Evolutionary conservation across 1,284 basidiomycete species (phyloP).

Genomic region (Malassezia nana): DNA sequence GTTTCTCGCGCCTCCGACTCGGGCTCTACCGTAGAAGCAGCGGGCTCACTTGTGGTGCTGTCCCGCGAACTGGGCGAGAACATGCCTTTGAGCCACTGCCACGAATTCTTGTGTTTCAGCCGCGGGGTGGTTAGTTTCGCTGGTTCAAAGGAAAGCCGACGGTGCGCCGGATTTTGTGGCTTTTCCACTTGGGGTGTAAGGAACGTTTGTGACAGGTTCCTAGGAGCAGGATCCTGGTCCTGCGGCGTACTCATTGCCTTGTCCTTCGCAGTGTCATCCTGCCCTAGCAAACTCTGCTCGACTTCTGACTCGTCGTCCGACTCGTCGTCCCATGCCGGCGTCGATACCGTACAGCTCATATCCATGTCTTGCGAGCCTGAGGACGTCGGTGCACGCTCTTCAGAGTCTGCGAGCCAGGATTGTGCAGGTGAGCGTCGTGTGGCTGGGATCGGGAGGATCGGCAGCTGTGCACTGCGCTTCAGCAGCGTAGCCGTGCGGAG

Average conservation of each 20-base stretch:
- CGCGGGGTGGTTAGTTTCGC: neutral
- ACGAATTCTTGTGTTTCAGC: constrained; percentile 4
- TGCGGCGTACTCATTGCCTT: neutral
- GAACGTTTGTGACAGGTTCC: neutral
- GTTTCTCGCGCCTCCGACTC: no score
- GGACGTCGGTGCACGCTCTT: neutral
- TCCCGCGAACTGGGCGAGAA: neutral
- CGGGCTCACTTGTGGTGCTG: no score
- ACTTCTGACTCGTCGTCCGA: constrained; percentile 9
- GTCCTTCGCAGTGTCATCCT: neutral
- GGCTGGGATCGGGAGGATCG: constrained; percentile 4
- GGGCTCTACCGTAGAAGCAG: no score
- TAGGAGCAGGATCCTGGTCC: neutral
- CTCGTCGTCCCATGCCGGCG: neutral
- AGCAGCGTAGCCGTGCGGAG: constrained; percentile 16
- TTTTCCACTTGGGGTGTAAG: constrained; percentile 5
- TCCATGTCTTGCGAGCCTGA: constrained; percentile 15
- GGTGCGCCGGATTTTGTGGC: neutral
- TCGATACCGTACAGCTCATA: neutral
- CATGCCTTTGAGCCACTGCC: constrained; percentile 12
- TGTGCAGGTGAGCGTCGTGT: neutral
- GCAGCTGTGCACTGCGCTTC: constrained; percentile 12
- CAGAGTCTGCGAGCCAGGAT: neutral
- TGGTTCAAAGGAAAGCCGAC: neutral
- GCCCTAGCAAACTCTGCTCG: neutral